Evolutionary conservation across 208 protist genomes (phyloP), one percentile per base, ranked within the genome.

Genomic region (Acanthamoeba healyi): DNA sequence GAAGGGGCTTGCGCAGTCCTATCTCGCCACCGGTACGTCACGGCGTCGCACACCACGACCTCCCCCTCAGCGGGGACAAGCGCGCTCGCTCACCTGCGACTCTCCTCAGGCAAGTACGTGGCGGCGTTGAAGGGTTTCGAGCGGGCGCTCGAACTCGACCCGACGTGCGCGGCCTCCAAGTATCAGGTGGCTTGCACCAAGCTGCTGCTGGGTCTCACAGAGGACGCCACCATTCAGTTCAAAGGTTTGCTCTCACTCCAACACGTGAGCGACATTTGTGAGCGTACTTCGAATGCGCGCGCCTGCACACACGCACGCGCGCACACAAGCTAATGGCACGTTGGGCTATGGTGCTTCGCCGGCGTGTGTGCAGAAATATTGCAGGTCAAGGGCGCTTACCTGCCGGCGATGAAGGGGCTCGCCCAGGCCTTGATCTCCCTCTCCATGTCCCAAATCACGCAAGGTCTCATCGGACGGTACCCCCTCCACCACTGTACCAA

Each of bases 111-210:
- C 87, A 93, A 93, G 34, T 79, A 93, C 32, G 49, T 93, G 32
- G 87, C 87, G 22, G 87, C 87, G n/a, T 17, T 93, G 42, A 93
- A 93, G 87, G 63, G 44, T 42, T 93, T 93, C 40, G 40, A 54
- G 63, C 9, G 49, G 32, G 87, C 87, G 19, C 63, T 93, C 15
- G 87, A 93, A 36, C 44, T 93, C 44, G 65, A 79, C 12, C 87
- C 87, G 19, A 26, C 84, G 3, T 63, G 49, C 56, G 84, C 40
- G 34, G 58, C 84, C 34, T 70, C 49, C 34, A 24, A 51, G 38
- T 90, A 90, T 34, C 56, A 63, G 56, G 58, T 90, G 17, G 84
- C 84, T 32, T 63, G 58, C 38, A 90, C 84, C 1, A 90, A 70
- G 36, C 84, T 90, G 15, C 34, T 70, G 19, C 58, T 90, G 29